These are phyloP conservation scores for Neurospora sublineolata DNA, from an alignment of 495 filamentous ascomycete species.

Conservation along the genomic window DNA sequence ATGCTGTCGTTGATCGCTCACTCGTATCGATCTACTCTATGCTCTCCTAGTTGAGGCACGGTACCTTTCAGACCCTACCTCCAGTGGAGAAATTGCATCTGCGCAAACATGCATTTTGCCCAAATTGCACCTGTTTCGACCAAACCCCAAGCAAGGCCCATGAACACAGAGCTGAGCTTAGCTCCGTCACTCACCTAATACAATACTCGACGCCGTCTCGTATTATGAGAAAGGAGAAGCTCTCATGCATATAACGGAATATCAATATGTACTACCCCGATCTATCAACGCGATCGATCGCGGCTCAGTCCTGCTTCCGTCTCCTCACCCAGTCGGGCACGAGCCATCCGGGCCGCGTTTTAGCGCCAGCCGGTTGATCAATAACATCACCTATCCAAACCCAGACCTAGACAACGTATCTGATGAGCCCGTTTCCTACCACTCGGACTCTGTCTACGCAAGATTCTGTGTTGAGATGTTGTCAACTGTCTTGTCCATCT, in stretches of 20 bases:
- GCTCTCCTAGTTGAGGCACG: accelerated
- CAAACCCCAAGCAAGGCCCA: not conserved
- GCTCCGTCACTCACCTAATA: not conserved
- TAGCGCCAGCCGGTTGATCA: not conserved
- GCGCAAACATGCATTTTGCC: not conserved
- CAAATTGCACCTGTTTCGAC: not conserved
- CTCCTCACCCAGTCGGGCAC: not conserved
- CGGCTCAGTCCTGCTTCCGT: not conserved
- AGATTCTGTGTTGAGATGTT: not conserved
- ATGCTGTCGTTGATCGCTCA: not conserved
- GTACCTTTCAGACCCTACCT: not conserved
- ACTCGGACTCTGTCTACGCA: not conserved
- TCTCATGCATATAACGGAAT: not conserved
- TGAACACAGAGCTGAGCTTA: not conserved
- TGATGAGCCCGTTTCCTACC: not conserved
- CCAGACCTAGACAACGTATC: not conserved
- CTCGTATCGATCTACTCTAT: not conserved
- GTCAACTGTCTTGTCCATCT: not conserved
- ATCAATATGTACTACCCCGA: not conserved
- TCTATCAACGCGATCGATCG: not conserved
- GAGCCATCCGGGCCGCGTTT: not conserved
- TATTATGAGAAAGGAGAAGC: not conserved
- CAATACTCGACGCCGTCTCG: not conserved
- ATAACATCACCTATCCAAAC: not conserved
- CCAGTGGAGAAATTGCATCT: not conserved